Evolutionary conservation across 129 eudicot genomes (phyloP).

Genomic region (Glebionis coronaria): DNA sequence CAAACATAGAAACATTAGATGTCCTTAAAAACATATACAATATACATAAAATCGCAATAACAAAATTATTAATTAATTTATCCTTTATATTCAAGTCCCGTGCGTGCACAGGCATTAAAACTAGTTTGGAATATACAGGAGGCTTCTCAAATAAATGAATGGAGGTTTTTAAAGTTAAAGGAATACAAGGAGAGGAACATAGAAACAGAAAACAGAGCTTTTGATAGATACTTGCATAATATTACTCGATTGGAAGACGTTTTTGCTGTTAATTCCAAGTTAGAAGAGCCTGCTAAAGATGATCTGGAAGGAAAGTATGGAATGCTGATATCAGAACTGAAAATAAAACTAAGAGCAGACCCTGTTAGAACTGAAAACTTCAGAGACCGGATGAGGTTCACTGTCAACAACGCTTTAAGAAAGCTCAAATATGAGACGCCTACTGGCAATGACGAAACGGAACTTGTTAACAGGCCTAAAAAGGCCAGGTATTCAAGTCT

Average conservation of each 20-base stretch:
- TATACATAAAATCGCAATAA: too few species aligned
- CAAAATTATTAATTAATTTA: too few species aligned
- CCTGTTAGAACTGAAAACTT: constrained; percentile 58
- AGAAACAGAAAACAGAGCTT: constrained; percentile 78
- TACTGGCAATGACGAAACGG: constrained; percentile 39
- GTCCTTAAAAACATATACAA: too few species aligned
- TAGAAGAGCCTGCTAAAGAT: constrained; percentile 33
- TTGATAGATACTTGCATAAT: constrained; percentile 82
- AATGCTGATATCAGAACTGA: constrained; percentile 35
- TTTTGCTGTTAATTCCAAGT: constrained; percentile 40
- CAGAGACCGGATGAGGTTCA: constrained; percentile 60
- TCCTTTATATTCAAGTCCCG: too few species aligned
- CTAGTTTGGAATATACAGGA: constrained; percentile 59
- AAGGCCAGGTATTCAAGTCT: constrained; percentile 45
- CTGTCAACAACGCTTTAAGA: constrained; percentile 62
- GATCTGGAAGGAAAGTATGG: constrained; percentile 32
- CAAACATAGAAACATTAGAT: too few species aligned
- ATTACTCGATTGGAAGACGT: constrained; percentile 63
- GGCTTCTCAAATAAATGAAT: constrained; percentile 74
- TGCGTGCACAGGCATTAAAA: too few species aligned
- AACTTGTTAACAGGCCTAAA: constrained; percentile 35
- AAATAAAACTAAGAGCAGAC: constrained; percentile 55
- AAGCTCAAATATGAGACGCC: constrained; percentile 41
- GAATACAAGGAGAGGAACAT: constrained; percentile 68
- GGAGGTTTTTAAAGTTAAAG: constrained; percentile 86